Base-by-base conservation (phyloP, 768 basidiomycete species). In the Dioszegia crocea region DNA sequence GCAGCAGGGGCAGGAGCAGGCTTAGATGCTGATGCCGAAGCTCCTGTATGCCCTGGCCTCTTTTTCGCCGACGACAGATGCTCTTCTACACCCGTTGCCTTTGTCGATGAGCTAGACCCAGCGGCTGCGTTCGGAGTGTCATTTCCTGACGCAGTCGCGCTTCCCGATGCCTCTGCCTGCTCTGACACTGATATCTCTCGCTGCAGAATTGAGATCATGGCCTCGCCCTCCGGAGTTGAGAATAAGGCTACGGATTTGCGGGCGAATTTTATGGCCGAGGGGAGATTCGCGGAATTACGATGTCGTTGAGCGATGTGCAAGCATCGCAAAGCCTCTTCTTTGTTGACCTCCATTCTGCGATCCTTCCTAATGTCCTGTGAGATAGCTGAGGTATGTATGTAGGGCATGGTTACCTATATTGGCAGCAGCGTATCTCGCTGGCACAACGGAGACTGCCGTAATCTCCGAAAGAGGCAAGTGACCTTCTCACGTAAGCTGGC, bases 221-320 rank as follows among this genome's bases (percentile, higher is more conserved):
- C 82, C 40, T 80, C 73, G 12, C 87, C 93, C 74, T 90, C 85
- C 10, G 85, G 81, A 0, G 91, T 91, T 52, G 85, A 81, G 77
- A 88, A 91, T 43, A 97, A 82, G 5, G 85, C 80, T 60, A 91
- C 83, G 11, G 88, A 90, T 78, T 97, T 97, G 76, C 86, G 84
- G 61, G 86, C 87, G 80, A 97, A 93, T 76, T 89, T 90, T 73
- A 86, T 84, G 1, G 93, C 91, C 2, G 88, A 84, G 41, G 86
- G 62, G 55, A 85, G 79, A 75, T 93, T 90, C 47, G 84, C 85
- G 44, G 84, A 80, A 54, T 85, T 83, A 61, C 83, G 81, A 75
- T 92, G 86, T 68, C 83, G 84, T 71, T 85, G 84, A 2, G 92
- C 87, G 63, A 96, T 89, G 47, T 78, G 74, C 50, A 94, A 82